Conservation (phyloP, 2,329 filamentous ascomycete genomes). For the Colletotrichum spaethianum region DNA sequence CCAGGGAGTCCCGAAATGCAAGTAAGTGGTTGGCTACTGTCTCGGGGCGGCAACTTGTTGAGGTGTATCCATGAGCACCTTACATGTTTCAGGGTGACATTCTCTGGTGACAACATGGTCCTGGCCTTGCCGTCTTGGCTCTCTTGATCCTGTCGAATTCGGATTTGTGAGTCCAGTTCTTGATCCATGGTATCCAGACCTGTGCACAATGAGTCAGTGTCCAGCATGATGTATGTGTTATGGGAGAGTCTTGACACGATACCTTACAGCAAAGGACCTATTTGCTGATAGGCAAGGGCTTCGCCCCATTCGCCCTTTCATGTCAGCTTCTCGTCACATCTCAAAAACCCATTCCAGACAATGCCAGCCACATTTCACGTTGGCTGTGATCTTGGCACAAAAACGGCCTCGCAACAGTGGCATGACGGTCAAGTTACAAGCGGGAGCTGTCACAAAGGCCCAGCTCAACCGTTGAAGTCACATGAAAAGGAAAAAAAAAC, state of each 20-base stretch:
- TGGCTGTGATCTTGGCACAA: not conserved
- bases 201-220: not conserved
- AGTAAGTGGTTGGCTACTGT: not conserved
- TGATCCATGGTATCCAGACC: not conserved
- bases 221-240: not conserved
- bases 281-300: not conserved
- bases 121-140: not conserved
- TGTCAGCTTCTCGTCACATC: not conserved
- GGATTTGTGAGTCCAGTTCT: not conserved
- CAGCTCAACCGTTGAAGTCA: conserved; percentile 30
- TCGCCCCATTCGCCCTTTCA: too few species aligned
- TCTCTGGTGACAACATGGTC: not conserved
- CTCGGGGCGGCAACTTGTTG: conserved; percentile 24
- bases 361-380: not conserved
- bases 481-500: conserved; percentile 9
- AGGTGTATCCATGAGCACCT: not conserved
- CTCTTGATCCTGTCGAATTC: not conserved
- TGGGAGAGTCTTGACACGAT: too few species aligned
- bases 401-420: conserved; percentile 4
- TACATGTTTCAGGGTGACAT: not conserved
- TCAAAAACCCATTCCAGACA: not conserved
- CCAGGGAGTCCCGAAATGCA: not conserved
- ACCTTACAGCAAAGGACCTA: too few species aligned
- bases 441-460: not conserved
- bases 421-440: not conserved